These are phyloP conservation scores for Leersia perrieri DNA, from an alignment of 176 grass and related monocot genomes.

Conservation along the genomic window DNA sequence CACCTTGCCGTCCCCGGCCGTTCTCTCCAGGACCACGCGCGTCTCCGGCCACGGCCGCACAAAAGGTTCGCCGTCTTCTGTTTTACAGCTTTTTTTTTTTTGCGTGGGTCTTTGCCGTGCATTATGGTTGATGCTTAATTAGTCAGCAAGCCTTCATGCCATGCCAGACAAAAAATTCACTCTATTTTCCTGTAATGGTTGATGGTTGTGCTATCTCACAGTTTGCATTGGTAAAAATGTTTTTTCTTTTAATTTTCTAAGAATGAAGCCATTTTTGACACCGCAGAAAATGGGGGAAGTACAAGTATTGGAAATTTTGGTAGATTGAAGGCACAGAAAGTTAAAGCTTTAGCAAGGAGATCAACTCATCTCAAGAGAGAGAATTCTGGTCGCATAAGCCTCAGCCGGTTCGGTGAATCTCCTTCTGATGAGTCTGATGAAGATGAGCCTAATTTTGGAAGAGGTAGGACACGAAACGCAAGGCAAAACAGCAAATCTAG, in stretches of 20 bases:
- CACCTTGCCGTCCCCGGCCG: constrained; percentile 46
- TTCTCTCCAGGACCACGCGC: constrained; percentile 43
- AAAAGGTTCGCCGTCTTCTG: constrained; percentile 2
- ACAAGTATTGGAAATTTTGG: constrained; percentile 46
- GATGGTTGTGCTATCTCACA: neutral
- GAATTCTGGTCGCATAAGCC: neutral
- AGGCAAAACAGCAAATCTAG: constrained; percentile 6
- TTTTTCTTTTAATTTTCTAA: neutral
- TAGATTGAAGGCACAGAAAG: constrained; percentile 67
- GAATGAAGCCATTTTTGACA: constrained; percentile 18
- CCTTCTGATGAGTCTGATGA: constrained; percentile 5
- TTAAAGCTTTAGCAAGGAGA: constrained; percentile 48
- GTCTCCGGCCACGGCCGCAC: constrained; percentile 5
- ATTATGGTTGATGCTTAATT: no score
- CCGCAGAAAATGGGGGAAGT: constrained; percentile 26
- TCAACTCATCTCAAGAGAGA: constrained; percentile 43
- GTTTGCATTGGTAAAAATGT: neutral
- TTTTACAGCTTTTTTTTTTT: no score
- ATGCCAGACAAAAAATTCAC: neutral
- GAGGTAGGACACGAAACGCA: neutral
- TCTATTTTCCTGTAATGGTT: neutral
- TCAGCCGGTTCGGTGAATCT: neutral
- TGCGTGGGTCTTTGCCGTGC: no score
- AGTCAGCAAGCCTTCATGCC: neutral
- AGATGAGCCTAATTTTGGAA: neutral